phyloP scores from a whole-genome alignment of 179 eudicot genomes.

The Vitellaria paradoxa region DNA sequence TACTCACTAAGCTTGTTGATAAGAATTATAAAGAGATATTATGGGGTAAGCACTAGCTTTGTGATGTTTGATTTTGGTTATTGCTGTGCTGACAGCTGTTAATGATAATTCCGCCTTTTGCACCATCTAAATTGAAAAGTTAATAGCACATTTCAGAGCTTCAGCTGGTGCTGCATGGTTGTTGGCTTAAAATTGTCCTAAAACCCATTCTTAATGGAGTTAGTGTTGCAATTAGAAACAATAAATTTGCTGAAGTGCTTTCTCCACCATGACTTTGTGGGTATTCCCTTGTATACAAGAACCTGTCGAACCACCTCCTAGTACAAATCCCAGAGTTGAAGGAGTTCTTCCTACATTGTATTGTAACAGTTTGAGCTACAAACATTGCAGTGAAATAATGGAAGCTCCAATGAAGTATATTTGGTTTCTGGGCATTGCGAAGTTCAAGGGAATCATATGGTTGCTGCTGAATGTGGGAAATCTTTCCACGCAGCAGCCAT shows the following conservation, averaged over 20 bases:
- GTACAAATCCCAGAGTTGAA: slow-evolving; percentile 7
- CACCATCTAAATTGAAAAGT: neutral
- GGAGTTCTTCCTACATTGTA: neutral
- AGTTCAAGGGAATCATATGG: slow-evolving; percentile 28
- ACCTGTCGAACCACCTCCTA: neutral
- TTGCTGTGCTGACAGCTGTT: neutral
- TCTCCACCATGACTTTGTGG: slow-evolving; percentile 20
- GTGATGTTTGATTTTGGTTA: slow-evolving; percentile 1
- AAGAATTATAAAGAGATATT: neutral
- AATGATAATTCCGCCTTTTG: neutral
- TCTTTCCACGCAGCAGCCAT: no score
- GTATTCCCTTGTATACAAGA: neutral
- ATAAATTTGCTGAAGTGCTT: slow-evolving; percentile 11
- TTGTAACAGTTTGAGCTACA: neutral
- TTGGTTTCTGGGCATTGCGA: slow-evolving; percentile 15
- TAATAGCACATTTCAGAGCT: neutral
- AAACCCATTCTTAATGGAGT: neutral
- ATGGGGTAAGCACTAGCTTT: neutral
- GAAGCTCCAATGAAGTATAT: slow-evolving; percentile 26
- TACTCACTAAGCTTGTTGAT: slow-evolving; percentile 2
- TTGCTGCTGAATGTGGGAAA: slow-evolving; percentile 45
- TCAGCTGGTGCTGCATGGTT: neutral
- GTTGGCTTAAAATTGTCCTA: neutral
- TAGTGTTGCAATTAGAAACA: slow-evolving; percentile 8
- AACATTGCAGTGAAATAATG: slow-evolving; percentile 7